Conservation (phyloP, 2,329 filamentous ascomycete species). For the Cryphonectria nitschkei region DNA sequence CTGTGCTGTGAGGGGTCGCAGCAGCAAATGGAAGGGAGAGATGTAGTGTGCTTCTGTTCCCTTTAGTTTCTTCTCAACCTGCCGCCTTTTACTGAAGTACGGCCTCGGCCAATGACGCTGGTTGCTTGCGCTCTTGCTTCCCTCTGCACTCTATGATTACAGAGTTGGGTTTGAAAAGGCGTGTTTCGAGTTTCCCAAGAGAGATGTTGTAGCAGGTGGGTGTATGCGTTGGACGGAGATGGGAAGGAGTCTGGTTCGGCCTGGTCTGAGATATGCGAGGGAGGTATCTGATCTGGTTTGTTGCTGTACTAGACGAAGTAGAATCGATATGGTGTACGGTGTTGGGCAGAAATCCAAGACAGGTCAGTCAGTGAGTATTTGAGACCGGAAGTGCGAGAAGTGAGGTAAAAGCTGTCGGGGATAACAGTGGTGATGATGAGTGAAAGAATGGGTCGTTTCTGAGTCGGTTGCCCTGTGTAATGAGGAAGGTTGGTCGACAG, state of each 20-base stretch:
- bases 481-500: neutral
- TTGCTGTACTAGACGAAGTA: neutral
- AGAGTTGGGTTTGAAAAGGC: neutral
- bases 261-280: neutral
- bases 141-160: neutral
- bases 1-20: neutral
- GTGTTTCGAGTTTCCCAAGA: neutral
- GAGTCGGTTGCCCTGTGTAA: neutral
- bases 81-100: neutral
- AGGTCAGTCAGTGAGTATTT: neutral
- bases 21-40: neutral
- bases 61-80: neutral
- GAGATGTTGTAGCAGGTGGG: neutral
- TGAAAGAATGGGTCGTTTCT: neutral
- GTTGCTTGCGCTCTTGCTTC: neutral
- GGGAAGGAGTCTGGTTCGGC: neutral
- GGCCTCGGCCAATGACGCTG: neutral
- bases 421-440: neutral
- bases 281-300: neutral
- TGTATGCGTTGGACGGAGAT: neutral
- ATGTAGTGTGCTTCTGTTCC: neutral
- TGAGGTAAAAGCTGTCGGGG: slow-evolving; percentile 3
- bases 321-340: neutral
- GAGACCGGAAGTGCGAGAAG: neutral
- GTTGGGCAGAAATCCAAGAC: neutral